These are phyloP conservation scores for Fusarium algeriense DNA, from an alignment of 2,329 filamentous ascomycete genomes.

Conservation along the genomic window DNA sequence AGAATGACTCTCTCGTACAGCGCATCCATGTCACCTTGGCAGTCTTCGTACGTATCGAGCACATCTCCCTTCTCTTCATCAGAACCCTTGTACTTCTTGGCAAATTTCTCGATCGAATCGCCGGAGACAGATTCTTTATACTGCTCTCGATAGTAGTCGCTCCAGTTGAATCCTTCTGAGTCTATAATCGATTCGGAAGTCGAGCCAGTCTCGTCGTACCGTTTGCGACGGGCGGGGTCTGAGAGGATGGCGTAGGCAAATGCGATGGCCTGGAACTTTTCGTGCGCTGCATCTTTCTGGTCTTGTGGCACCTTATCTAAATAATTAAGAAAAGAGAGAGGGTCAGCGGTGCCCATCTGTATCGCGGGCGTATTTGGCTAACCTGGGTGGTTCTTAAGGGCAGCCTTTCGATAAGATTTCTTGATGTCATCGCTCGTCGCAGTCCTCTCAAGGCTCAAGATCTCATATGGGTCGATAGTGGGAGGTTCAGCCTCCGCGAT, in stretches of 20 bases:
- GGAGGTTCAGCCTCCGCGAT: constrained; percentile 70
- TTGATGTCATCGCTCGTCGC: constrained; percentile 87
- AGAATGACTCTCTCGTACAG: constrained; percentile 90
- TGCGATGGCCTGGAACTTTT: constrained; percentile 88
- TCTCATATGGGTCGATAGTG: constrained; percentile 79
- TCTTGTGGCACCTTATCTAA: constrained; percentile 80
- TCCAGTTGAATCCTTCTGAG: constrained; percentile 88
- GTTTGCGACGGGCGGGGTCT: constrained; percentile 80
- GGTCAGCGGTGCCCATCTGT: constrained; percentile 22
- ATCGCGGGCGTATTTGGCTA: constrained; percentile 45
- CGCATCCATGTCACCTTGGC: constrained; percentile 79
- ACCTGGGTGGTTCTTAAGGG: constrained; percentile 89
- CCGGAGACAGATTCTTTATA: constrained; percentile 81
- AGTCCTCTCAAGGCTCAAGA: constrained; percentile 76
- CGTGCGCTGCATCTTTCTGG: constrained; percentile 78
- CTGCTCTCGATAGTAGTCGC: constrained; percentile 87
- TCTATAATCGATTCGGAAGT: constrained; percentile 86
- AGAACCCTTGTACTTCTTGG: constrained; percentile 83
- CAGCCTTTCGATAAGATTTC: constrained; percentile 89
- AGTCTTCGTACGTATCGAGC: constrained; percentile 78
- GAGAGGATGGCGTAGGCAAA: constrained; percentile 96
- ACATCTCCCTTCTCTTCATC: constrained; percentile 87
- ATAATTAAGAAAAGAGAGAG: not conserved
- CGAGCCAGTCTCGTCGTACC: constrained; percentile 91
- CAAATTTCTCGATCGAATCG: constrained; percentile 81